These are phyloP conservation scores for Achaetomium macrosporum DNA, from an alignment of 2,329 filamentous ascomycete species.

Conservation along the genomic window DNA sequence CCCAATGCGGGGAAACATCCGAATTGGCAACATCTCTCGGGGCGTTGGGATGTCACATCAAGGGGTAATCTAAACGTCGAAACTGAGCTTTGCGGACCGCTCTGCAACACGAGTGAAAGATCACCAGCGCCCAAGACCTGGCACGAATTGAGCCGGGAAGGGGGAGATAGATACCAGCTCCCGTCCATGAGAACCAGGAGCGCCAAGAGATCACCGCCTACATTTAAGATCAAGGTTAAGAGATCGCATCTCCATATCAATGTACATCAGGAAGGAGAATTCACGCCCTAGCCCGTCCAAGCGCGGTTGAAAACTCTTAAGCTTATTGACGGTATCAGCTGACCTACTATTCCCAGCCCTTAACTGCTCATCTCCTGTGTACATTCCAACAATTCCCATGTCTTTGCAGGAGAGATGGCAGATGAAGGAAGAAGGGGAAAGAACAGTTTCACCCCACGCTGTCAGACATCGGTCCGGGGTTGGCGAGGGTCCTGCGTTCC, in stretches of 20 bases:
- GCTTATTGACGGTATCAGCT: too few relatives aligned
- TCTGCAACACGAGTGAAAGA: slow-evolving; percentile 25
- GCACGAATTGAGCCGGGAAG: not conserved
- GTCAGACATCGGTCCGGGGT: not conserved
- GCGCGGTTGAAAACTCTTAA: too few relatives aligned
- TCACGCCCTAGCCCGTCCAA: too few relatives aligned
- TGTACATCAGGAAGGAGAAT: too few relatives aligned
- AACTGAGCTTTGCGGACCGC: not conserved
- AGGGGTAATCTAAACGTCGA: not conserved
- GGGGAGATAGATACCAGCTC: too few relatives aligned
- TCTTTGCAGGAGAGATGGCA: not conserved
- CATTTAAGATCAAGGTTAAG: too few relatives aligned
- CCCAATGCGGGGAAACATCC: not conserved
- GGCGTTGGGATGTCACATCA: not conserved
- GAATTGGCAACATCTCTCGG: not conserved
- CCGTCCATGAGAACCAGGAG: too few relatives aligned
- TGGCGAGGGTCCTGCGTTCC: not conserved
- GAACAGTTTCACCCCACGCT: not conserved
- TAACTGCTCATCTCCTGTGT: too few relatives aligned
- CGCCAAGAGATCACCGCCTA: too few relatives aligned
- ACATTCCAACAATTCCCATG: not conserved
- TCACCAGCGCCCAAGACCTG: slow-evolving; percentile 14
- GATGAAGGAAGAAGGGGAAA: not conserved
- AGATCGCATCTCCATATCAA: too few relatives aligned
- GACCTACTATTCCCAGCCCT: too few relatives aligned